Evolutionary conservation across 1,284 basidiomycete genomes (phyloP).

Genomic region (Thelephora terrestris): DNA sequence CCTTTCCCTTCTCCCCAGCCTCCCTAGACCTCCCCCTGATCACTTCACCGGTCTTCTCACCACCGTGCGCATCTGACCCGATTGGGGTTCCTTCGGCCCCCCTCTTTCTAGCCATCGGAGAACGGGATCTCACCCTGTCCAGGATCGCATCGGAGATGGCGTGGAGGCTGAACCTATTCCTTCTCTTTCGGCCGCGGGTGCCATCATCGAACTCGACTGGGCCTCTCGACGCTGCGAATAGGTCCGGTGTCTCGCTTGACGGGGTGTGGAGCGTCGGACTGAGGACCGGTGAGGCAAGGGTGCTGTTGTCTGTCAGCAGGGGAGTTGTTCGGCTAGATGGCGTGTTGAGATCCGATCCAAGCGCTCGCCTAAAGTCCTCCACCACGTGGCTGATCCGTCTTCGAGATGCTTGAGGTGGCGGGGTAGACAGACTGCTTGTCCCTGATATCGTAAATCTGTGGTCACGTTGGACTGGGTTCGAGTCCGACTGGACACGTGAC

Average conservation of each 20-base stretch:
- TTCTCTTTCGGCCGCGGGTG: constrained; percentile 24
- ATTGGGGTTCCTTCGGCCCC: constrained; percentile 13
- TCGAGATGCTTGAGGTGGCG: no score
- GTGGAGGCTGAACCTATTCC: constrained; percentile 27
- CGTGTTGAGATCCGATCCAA: constrained; percentile 13
- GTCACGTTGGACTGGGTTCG: background rate
- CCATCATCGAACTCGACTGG: constrained; percentile 11
- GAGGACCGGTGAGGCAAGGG: background rate
- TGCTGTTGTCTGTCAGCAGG: background rate
- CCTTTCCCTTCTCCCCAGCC: constrained; percentile 14
- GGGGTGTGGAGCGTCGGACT: background rate
- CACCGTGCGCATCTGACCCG: background rate
- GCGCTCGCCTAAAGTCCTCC: constrained; percentile 13
- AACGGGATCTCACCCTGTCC: constrained; percentile 32
- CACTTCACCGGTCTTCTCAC: background rate
- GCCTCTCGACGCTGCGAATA: background rate
- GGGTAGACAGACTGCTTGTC: no score
- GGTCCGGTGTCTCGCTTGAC: background rate
- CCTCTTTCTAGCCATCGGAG: constrained; percentile 20
- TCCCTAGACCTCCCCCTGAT: constrained; percentile 10
- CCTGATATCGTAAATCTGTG: no score
- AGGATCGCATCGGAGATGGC: constrained; percentile 30
- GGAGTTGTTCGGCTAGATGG: background rate
- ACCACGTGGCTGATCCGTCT: background rate
- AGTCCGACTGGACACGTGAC: background rate